Conservation (phyloP, 352 stramenopile species). For the Phytophthora pluvialis region DNA sequence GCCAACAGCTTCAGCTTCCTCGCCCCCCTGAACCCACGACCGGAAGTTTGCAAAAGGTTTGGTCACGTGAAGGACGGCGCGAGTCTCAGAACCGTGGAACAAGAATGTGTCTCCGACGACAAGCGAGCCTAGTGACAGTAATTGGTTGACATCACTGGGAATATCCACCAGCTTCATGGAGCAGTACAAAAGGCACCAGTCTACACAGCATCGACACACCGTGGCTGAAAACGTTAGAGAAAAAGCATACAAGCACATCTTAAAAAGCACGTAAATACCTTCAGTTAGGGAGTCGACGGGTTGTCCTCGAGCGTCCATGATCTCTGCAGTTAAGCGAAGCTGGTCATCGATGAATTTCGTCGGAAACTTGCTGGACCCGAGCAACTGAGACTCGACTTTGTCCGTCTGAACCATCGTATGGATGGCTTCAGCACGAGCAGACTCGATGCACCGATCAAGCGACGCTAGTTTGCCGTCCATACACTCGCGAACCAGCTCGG, state of each 20-base stretch:
- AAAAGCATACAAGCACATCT: neutral
- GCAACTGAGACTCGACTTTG: slow-evolving; percentile 20
- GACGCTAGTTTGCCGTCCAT: slow-evolving; percentile 14
- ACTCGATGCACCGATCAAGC: slow-evolving; percentile 32
- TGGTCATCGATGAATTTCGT: slow-evolving; percentile 47
- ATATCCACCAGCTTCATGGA: slow-evolving; percentile 50
- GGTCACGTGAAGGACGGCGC: slow-evolving; percentile 51
- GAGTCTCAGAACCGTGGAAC: slow-evolving; percentile 15
- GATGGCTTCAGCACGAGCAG: slow-evolving; percentile 29
- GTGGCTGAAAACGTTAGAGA: neutral
- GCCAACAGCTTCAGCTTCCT: slow-evolving; percentile 52
- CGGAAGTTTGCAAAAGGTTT: slow-evolving; percentile 66
- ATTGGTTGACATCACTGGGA: slow-evolving; percentile 29
- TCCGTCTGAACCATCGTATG: slow-evolving; percentile 27
- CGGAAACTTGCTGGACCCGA: slow-evolving; percentile 26
- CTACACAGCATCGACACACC: slow-evolving; percentile 21
- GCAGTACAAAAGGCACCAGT: slow-evolving; percentile 65
- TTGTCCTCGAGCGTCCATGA: slow-evolving; percentile 56
- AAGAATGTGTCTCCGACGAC: slow-evolving; percentile 69
- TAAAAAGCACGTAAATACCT: slow-evolving; percentile 17
- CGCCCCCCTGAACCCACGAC: slow-evolving; percentile 60
- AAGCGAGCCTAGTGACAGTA: slow-evolving; percentile 49
- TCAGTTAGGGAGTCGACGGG: slow-evolving; percentile 14
- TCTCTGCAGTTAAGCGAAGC: slow-evolving; percentile 42
- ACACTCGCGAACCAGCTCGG: slow-evolving; percentile 25